Conservation (phyloP, 352 stramenopile species). For the Peronospora farinosa region DNA sequence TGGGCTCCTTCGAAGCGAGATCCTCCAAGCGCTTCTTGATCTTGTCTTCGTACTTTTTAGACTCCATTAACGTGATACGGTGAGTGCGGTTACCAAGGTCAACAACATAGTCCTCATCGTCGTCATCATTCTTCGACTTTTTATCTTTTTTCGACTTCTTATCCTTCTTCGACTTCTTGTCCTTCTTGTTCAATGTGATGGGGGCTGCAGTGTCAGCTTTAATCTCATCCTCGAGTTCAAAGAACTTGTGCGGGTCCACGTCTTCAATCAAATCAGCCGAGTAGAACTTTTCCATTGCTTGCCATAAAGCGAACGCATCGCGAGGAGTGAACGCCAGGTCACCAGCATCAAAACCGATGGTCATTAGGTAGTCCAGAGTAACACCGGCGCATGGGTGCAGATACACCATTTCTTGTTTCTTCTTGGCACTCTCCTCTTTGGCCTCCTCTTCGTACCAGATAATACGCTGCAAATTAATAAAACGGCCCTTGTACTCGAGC, state of each 20-base stretch:
- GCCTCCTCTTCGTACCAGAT: conserved; percentile 81
- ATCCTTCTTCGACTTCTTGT: conserved; percentile 43
- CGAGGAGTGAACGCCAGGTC: conserved; percentile 93
- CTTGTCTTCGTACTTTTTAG: conserved; percentile 95
- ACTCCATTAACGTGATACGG: conserved; percentile 95
- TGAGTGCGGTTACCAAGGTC: conserved; percentile 75
- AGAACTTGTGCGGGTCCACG: conserved; percentile 93
- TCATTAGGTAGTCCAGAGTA: conserved; percentile 79
- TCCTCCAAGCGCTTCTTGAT: conserved; percentile 90
- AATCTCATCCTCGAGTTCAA: conserved; percentile 55
- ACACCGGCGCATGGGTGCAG: conserved; percentile 81
- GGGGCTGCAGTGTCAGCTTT: conserved; percentile 12
- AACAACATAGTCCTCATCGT: conserved; percentile 54
- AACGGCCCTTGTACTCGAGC: conserved; percentile 94
- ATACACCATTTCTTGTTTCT: conserved; percentile 65
- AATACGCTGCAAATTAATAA: conserved; percentile 98
- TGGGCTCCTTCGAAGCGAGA: conserved; percentile 85
- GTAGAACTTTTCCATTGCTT: conserved; percentile 80
- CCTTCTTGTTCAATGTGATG: conserved; percentile 43
- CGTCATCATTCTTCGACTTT: conserved; percentile 57
- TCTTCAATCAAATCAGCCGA: conserved; percentile 79
- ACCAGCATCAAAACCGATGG: conserved; percentile 72
- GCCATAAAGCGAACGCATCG: conserved; percentile 95
- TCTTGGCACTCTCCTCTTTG: conserved; percentile 28
- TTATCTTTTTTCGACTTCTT: conserved; percentile 66